A percentile compares a stretch with the other conserved stretches of the same genome.
Evolutionary conservation across 2,329 filamentous ascomycete species (phyloP).

Genomic region (Aspergillus bombycis): DNA sequence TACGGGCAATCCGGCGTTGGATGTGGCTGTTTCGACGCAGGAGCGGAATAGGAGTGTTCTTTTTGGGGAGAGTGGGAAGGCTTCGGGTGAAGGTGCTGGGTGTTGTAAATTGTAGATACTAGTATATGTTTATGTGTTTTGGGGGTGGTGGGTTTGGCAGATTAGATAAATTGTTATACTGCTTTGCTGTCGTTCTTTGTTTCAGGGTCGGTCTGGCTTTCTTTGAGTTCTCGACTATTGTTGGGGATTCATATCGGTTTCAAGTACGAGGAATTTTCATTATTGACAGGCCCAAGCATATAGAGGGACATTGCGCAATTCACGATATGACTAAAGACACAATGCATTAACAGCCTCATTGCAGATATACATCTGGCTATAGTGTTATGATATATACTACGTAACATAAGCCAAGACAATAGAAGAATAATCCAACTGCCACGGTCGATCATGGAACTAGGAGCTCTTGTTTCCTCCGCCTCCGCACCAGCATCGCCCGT

Average conservation of each 20-base stretch:
- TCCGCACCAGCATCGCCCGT: conserved; percentile 67
- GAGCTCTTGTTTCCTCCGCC: conserved; percentile 48
- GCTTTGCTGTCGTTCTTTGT: not conserved
- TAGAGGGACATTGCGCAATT: not conserved
- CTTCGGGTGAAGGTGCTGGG: not conserved
- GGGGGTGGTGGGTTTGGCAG: not conserved
- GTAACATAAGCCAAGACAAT: not conserved
- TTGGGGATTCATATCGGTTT: not conserved
- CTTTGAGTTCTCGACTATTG: no score
- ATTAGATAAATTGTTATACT: not conserved
- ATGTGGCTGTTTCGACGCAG: conserved; percentile 14
- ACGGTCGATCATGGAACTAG: conserved; percentile 4
- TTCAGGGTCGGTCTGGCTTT: not conserved
- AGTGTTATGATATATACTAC: not conserved
- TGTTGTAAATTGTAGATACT: not conserved
- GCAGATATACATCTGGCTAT: not conserved
- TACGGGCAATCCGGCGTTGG: conserved; percentile 15
- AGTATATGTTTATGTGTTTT: not conserved
- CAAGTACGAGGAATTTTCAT: not conserved
- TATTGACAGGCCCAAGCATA: not conserved
- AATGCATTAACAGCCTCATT: not conserved
- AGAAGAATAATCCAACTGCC: not conserved
- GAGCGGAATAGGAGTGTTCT: conserved; percentile 13
- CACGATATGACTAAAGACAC: not conserved
- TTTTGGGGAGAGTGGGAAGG: not conserved